Evolutionary conservation across 306 rosid genomes (phyloP), one percentile per base, ranked within the genome.

Genomic region (Trifolium pratense): DNA sequence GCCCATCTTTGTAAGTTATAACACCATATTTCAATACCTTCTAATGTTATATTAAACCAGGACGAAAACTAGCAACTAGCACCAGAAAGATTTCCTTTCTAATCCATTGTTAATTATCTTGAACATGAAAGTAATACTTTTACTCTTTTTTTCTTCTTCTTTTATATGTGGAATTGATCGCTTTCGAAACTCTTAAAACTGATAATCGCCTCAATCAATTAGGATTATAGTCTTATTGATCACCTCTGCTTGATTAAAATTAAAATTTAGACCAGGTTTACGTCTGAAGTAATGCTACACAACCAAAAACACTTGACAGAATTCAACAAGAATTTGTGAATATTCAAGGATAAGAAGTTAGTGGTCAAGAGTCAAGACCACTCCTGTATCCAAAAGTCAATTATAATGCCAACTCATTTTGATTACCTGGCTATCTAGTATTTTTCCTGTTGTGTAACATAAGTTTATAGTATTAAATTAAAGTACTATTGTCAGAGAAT

Each of bases 11-110:
- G n/a, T n/a, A n/a, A n/a, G n/a, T n/a, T n/a, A n/a, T n/a, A n/a
- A n/a, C n/a, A n/a, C n/a, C n/a, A n/a, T n/a, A n/a, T n/a, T n/a
- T n/a, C n/a, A n/a, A n/a, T n/a, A n/a, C 84, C 83, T 52, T 80
- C 89, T 15, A 6, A 15, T 65, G 48, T 21, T 6, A 53, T 31
- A 15, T 71, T 29, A 43, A 55, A 20, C 37, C 17, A 21, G 5
- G 37, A 31, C 17, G 39, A 66, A 64, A 58, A 42, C 37, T 49
- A n/a, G 23, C 39, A 58, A 42, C 37, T 49, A n/a, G 23, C 39
- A 16, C 31, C 43, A 64, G 18, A 40, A 62, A 43, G 55, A 37
- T 26, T 26, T 26, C 31, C 5, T 26, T 26, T 26, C 31, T 26
- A 26, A 26, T 26, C 31, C 20, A 51, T 71, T n/a, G 16, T n/a